Base-by-base conservation (phyloP, 495 filamentous ascomycete genomes). In the Elaphomyces granulatus region DNA sequence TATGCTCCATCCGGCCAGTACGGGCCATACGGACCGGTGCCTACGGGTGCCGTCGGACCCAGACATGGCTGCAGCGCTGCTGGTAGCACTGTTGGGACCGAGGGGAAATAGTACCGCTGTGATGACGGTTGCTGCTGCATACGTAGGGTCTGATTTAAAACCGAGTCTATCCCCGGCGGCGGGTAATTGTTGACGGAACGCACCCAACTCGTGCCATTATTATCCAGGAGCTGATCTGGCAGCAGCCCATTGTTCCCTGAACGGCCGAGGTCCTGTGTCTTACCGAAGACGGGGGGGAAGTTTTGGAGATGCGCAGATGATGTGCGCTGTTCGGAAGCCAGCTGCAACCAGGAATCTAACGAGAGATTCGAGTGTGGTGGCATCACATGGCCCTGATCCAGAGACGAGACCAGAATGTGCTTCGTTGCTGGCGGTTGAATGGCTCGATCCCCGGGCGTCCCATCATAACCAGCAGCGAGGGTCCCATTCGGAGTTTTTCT, bases 401-500 rank as follows among this genome's bases (percentile, higher is more conserved):
- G 54, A n/a, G 66, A 60, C n/a, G 74, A 76, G 15, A 94, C 67
- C n/a, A 94, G 64, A 54, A 96, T 83, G 53, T 96, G 87, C 58
- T 96, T 98, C 20, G 74, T 61, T 2, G 82, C 75, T 36, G 81
- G 84, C 26, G 84, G 83, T 34, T 83, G 81, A 15, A 77, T 74
- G 3, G 71, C 74, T 52, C 79, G 76, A 54, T 90, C 83, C 19
- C 77, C 67, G 2, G 78, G 74, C 4, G 81, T 84, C 8, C 84
- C 88, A 71, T 96, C 88, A 52, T 98, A 98, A 10, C 86, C 88
- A 41, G 83, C 87, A 38, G 86, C 82, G 40, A 98, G 71, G 15
- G 87, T 94, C 16, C 90, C 90, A 48, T 80, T 92, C 8, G 90
- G 90, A 7, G 90, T 96, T 54, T 98, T 98, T 35, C 90, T 75